These are phyloP conservation scores for Ascochyta fabae DNA, from an alignment of 2,329 filamentous ascomycete species.

Conservation along the genomic window DNA sequence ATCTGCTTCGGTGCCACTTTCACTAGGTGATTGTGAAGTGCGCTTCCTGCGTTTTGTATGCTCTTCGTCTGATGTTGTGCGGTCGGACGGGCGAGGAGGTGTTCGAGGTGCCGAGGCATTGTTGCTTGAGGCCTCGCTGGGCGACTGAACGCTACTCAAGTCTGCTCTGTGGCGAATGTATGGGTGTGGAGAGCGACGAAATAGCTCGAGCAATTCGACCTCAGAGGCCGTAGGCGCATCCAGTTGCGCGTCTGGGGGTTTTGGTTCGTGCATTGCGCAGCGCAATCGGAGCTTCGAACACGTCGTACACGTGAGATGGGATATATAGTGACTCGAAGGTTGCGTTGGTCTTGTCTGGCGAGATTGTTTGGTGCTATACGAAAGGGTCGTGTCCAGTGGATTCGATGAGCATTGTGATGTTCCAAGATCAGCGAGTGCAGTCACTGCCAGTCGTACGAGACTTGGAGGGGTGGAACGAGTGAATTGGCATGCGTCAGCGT, in stretches of 20 bases:
- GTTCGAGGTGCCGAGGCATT: slow-evolving; percentile 26
- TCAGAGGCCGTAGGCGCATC: slow-evolving; percentile 31
- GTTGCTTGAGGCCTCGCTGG: slow-evolving; percentile 26
- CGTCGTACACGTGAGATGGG: not conserved
- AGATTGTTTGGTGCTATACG: slow-evolving; percentile 13
- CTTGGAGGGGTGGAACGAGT: slow-evolving; percentile 1
- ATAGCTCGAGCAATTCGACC: slow-evolving; percentile 41
- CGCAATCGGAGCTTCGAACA: slow-evolving; percentile 13
- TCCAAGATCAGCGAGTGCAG: slow-evolving; percentile 2
- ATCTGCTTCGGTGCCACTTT: slow-evolving; percentile 93
- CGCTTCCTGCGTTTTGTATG: slow-evolving; percentile 36
- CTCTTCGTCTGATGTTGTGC: slow-evolving; percentile 36
- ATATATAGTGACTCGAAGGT: not conserved
- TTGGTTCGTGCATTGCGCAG: slow-evolving; percentile 22
- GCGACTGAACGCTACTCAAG: slow-evolving; percentile 27
- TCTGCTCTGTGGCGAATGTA: slow-evolving; percentile 44
- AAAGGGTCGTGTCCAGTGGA: slow-evolving; percentile 16
- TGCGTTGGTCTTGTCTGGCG: not conserved
- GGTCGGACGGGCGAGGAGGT: slow-evolving; percentile 21
- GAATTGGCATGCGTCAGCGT: slow-evolving; percentile 7
- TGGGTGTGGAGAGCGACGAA: slow-evolving; percentile 49
- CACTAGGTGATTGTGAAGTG: slow-evolving; percentile 64
- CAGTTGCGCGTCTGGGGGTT: slow-evolving; percentile 25
- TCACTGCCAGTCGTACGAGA: slow-evolving; percentile 17
- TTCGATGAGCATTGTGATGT: slow-evolving; percentile 21